A percentile compares a stretch with the other conserved stretches of the same genome.
These are phyloP conservation scores for Dictyostelium firmibasis DNA, from an alignment of 78 protist species.

Conservation along the genomic window DNA sequence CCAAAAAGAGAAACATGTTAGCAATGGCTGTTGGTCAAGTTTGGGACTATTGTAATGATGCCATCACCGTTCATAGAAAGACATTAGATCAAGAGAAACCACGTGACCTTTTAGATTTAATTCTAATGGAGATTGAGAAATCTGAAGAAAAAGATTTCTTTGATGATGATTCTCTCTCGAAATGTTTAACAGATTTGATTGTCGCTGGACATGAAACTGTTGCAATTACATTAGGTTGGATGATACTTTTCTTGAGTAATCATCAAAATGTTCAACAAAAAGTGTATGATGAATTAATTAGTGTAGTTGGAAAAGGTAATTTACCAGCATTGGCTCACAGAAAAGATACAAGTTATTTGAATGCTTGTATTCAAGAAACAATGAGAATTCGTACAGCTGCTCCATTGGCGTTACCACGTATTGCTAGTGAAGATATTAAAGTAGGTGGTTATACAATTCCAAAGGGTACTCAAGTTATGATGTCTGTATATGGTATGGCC, in stretches of 20 bases:
- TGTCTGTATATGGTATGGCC: constrained; percentile 53
- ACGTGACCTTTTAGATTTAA: constrained; percentile 48
- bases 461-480: constrained; percentile 62
- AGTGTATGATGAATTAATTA: constrained; percentile 26
- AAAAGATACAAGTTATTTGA: constrained; percentile 38
- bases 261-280: constrained; percentile 48
- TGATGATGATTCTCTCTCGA: constrained; percentile 25
- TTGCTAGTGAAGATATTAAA: constrained; percentile 30
- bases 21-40: constrained; percentile 59
- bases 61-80: constrained; percentile 49
- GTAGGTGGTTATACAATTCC: constrained; percentile 52
- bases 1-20: constrained; percentile 12
- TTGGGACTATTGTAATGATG: constrained; percentile 52
- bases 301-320: constrained; percentile 53
- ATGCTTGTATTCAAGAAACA: constrained; percentile 34
- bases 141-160: constrained; percentile 38
- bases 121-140: constrained; percentile 58
- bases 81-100: constrained; percentile 45
- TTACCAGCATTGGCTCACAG: constrained; percentile 25
- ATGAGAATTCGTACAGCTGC: constrained; percentile 75
- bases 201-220: constrained; percentile 76
- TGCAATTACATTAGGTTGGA: constrained; percentile 69
- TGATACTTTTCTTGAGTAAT: constrained; percentile 38
- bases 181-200: constrained; percentile 67
- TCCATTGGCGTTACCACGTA: constrained; percentile 50